Evolutionary conservation across 2,329 filamentous ascomycete species (phyloP).

Genomic region (Microdochium bolleyi): DNA sequence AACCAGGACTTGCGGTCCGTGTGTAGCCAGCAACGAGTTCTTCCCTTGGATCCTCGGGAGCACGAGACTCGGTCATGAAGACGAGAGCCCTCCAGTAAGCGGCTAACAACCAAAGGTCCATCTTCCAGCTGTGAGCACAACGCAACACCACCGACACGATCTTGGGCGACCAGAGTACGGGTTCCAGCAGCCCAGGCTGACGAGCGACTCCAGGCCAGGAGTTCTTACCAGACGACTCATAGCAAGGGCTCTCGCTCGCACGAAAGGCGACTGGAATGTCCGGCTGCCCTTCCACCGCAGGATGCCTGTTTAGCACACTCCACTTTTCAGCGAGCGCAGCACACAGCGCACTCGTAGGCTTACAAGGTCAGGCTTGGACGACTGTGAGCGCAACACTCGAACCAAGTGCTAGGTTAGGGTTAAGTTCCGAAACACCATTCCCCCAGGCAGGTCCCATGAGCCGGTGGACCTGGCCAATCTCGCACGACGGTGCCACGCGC

Average conservation of each 20-base stretch:
- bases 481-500: conserved; percentile 35
- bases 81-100: conserved; percentile 12
- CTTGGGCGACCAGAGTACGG: conserved; percentile 39
- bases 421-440: conserved; percentile 80
- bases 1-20: conserved; percentile 37
- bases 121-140: conserved; percentile 15
- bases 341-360: conserved; percentile 23
- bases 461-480: conserved; percentile 32
- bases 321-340: conserved; percentile 43
- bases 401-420: conserved; percentile 82
- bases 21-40: conserved; percentile 37
- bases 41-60: conserved; percentile 25
- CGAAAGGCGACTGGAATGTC: conserved; percentile 48
- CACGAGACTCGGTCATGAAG: conserved; percentile 11
- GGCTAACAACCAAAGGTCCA: conserved; percentile 15
- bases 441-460: conserved; percentile 29
- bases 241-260: conserved; percentile 52
- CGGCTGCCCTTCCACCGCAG: conserved; percentile 39
- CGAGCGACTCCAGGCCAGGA: conserved; percentile 65
- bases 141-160: conserved; percentile 17
- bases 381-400: conserved; percentile 66
- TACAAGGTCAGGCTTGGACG: conserved; percentile 64
- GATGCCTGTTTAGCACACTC: conserved; percentile 24
- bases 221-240: conserved; percentile 74
- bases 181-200: conserved; percentile 63